Percentiles rank a stretch among this genome's conserved stretches.
Conservation (phyloP, 1,284 basidiomycete genomes). For the Melampsora americana region DNA sequence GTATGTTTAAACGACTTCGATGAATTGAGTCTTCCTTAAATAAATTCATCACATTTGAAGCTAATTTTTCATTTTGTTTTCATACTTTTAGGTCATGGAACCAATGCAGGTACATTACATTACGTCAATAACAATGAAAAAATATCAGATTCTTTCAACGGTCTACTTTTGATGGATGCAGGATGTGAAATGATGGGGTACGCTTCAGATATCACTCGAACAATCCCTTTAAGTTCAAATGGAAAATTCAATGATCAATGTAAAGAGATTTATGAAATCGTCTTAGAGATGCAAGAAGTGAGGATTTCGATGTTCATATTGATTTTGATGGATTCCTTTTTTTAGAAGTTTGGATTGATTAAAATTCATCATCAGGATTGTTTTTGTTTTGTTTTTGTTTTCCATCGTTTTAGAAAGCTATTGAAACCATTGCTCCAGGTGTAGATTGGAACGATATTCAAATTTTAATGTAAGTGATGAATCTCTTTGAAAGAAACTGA, state of each 20-base stretch:
- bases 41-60: not conserved
- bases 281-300: constrained; percentile 35
- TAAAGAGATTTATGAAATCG: constrained; percentile 23
- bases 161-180: constrained; percentile 49
- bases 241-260: constrained; percentile 21
- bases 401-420: constrained; percentile 24
- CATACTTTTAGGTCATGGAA: constrained; percentile 10
- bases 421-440: constrained; percentile 20
- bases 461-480: constrained; percentile 20
- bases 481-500: no score
- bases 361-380: not conserved
- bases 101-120: constrained; percentile 32
- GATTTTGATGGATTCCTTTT: not conserved
- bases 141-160: constrained; percentile 1
- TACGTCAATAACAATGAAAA: constrained; percentile 12
- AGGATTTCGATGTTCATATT: no score
- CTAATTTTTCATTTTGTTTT: not conserved
- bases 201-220: constrained; percentile 92
- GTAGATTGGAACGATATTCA: constrained; percentile 37
- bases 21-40: not conserved
- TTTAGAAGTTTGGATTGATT: not conserved
- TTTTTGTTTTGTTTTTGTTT: not conserved
- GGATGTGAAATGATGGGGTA: constrained; percentile 67
- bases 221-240: constrained; percentile 66
- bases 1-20: not conserved